Evolutionary conservation across 202 grass and related monocot species (phyloP), one percentile per base, ranked within the genome.

Genomic region (Carex arenaria): DNA sequence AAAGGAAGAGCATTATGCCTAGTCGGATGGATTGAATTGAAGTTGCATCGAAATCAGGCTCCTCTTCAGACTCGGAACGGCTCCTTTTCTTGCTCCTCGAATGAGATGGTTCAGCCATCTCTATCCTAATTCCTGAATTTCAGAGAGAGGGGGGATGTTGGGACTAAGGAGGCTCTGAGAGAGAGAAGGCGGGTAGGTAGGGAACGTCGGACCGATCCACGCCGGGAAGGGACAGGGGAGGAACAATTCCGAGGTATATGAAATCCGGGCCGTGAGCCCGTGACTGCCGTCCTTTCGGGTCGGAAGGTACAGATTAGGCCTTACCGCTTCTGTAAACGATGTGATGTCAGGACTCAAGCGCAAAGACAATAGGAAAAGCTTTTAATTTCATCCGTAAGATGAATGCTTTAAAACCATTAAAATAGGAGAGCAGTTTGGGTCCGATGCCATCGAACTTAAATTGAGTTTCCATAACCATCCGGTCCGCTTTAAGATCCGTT

Each of bases 31-130:
- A 12, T 52, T 67, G 80, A 49, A 38, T 32, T 56, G 61, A 59
- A 69, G 57, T 17, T 36, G 60, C n/a, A 52, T 53, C 80, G 20
- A 61, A 36, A 82, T 66, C 79, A 67, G 61, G 61, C 18, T 63
- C 38, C 10, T 32, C 13, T 34, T 83, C 62, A 30, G 60, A 59
- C 1, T 68, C 80, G 45, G 80, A 54, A n/a, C 47, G 62, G 40
- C 7, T 5, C 51, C 66, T 22, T 67, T 83, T 71, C 63, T 83
- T 71, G n/a, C 62, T 19, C 19, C 13, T 2, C 4, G 42, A 71
- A 36, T 19, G 17, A 49, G 61, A 64, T 49, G 80, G 70, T 67
- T 66, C 61, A 11, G 80, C 80, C 80, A 83, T 83, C 61, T 45
- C 80, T 64, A 47, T 67, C 4, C 22, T 61, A n/a, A n/a, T 32